Evolutionary conservation across 306 rosid genomes (phyloP).

Genomic region (Vigna nakashimae): DNA sequence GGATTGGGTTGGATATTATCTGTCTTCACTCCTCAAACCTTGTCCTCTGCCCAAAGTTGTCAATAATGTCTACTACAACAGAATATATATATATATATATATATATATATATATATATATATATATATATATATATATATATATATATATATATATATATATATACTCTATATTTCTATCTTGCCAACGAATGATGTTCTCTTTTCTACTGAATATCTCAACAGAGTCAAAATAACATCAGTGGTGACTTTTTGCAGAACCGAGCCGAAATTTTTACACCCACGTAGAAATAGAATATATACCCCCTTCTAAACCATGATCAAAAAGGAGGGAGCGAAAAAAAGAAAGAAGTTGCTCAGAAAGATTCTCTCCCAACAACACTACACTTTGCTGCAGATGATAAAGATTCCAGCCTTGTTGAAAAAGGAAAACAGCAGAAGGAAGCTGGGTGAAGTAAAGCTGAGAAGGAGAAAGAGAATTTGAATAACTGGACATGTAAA

Average conservation of each 20-base stretch:
- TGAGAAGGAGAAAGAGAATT: conserved; percentile 14
- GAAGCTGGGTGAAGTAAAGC: conserved; percentile 21
- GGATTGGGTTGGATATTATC: conserved; percentile 20
- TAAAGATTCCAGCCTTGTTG: conserved; percentile 34
- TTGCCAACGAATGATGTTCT: conserved; percentile 33
- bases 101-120: too few species aligned
- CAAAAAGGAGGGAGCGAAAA: conserved; percentile 21
- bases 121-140: too few species aligned
- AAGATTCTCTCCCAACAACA: conserved; percentile 36
- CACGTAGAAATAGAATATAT: conserved; percentile 27
- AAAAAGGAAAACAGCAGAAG: conserved; percentile 24
- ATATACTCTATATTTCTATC: background rate
- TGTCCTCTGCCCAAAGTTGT: conserved; percentile 40
- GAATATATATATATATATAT: background rate
- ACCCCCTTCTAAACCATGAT: conserved; percentile 23
- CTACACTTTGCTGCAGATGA: conserved; percentile 26
- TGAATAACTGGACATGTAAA: conserved; percentile 45
- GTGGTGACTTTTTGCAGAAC: conserved; percentile 28
- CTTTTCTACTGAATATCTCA: conserved; percentile 13
- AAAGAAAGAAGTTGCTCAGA: conserved; percentile 17
- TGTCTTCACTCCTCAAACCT: conserved; percentile 40
- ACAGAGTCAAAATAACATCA: conserved; percentile 33
- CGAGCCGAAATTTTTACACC: conserved; percentile 14
- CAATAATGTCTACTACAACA: conserved; percentile 40
- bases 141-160: background rate